Evolutionary conservation across 2,329 filamentous ascomycete species (phyloP), one percentile per base, ranked within the genome.

Genomic region (Claviceps fusiformis): DNA sequence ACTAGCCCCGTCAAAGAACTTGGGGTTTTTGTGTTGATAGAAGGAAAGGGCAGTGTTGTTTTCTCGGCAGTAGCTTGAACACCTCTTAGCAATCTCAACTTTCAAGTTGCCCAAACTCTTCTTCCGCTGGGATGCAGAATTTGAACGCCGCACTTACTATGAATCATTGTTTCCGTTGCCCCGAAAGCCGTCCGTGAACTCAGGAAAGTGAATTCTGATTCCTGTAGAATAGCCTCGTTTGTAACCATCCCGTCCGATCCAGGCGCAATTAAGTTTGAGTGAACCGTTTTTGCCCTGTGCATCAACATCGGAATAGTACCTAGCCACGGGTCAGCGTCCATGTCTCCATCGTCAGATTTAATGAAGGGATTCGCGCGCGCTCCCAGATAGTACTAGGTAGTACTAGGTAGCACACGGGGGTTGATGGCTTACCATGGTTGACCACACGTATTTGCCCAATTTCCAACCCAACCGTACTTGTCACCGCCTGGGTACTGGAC

Each of bases 271-370:
- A 27, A 56, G 47, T 15, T 51, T 54, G 19, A 50, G 7, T 3
- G 55, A 37, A 11, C 33, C 46, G 17, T 56, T 56, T 3, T 13
- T 1, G 7, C 6, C 1, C 24, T 54, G 31, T 5, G 47, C 55
- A 24, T 54, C 52, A 46, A 54, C 43, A 31, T 50, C 55, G 7
- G 55, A 56, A 33, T 54, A 56, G 47, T 54, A 54, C 55, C 55
- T 56, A 9, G n/a, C 13, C 27, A 17, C 45, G 45, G 29, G n/a
- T 31, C 31, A 31, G 27, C 33, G 6, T 7, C 15, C 9, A 10
- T 11, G 44, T 11, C 13, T 27, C 29, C 17, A 10, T 17, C 24
- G 24, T 39, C 15, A 24, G 17, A 24, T 33, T 24, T 44, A 6
- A 11, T 24, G 9, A n/a, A n/a, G n/a, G n/a, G n/a, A 19, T 8